Conservation (phyloP, 257 asterid species). For the Parsonsia alboflavescens region DNA sequence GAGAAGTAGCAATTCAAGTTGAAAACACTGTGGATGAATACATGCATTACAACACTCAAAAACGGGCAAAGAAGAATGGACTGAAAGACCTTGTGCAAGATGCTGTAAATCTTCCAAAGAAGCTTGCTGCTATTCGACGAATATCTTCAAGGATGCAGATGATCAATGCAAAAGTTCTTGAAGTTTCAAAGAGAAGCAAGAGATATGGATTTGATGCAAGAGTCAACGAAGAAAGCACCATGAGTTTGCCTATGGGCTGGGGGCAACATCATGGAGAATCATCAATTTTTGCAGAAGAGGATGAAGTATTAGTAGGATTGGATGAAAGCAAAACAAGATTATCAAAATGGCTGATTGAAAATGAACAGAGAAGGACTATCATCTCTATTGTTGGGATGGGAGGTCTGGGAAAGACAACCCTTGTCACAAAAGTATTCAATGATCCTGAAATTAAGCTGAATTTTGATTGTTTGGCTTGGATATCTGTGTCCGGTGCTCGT, state of each 20-base stretch:
- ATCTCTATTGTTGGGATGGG: conserved; percentile 26
- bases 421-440: conserved; percentile 22
- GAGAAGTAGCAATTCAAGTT: conserved; percentile 24
- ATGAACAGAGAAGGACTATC: conserved; percentile 13
- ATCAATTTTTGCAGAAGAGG: conserved; percentile 14
- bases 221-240: conserved; percentile 15
- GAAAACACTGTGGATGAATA: conserved; percentile 26
- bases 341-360: conserved; percentile 10
- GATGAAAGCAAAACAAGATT: conserved; percentile 17
- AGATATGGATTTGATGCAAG: conserved; percentile 22
- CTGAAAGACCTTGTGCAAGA: conserved; percentile 11
- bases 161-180: conserved; percentile 24
- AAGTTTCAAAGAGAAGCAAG: conserved; percentile 28
- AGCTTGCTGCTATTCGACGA: conserved; percentile 7
- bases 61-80: background rate
- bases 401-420: conserved; percentile 35
- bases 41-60: conserved; percentile 12
- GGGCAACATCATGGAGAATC: conserved; percentile 24
- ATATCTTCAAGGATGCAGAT: conserved; percentile 9
- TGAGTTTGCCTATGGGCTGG: conserved; percentile 11
- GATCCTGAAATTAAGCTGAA: conserved; percentile 11
- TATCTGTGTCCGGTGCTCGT: conserved; percentile 21
- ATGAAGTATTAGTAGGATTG: conserved; percentile 22
- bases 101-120: conserved; percentile 8
- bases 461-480: conserved; percentile 32